phyloP scores from a whole-genome alignment of 2,329 filamentous ascomycete species.

The Hymenoscyphus albidus region DNA sequence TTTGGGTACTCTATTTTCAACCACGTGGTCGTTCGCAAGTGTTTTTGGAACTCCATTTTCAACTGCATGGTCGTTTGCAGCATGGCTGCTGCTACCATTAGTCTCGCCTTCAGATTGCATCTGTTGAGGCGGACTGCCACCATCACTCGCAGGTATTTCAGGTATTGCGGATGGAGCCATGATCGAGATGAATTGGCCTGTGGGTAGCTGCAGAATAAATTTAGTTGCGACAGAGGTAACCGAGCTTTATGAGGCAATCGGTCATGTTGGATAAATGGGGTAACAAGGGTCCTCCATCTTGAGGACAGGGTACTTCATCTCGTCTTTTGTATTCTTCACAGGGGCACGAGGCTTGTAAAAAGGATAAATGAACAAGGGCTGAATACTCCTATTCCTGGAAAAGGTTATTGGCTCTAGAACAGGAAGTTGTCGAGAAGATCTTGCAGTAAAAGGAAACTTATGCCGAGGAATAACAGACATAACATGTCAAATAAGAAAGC shows the following conservation, averaged over 20 bases:
- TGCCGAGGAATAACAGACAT: background rate
- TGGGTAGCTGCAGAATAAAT: background rate
- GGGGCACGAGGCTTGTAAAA: background rate
- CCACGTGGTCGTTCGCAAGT: too few species aligned
- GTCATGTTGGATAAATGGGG: constrained; percentile 7
- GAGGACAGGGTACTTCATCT: constrained; percentile 1
- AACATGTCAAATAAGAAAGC: constrained; percentile 1
- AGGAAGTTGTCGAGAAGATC: constrained; percentile 4
- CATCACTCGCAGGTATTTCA: constrained; percentile 10
- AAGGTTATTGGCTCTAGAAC: background rate
- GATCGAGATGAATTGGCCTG: background rate
- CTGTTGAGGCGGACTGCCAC: background rate
- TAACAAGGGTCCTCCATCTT: background rate
- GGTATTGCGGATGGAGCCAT: constrained; percentile 19
- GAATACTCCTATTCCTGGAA: background rate
- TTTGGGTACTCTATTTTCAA: too few species aligned
- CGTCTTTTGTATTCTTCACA: constrained; percentile 6
- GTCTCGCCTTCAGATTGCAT: background rate
- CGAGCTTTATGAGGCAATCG: constrained; percentile 4
- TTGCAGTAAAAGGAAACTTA: background rate
- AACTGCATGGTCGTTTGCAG: background rate
- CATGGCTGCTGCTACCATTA: constrained; percentile 4
- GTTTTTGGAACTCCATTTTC: background rate
- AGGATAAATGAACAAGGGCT: background rate
- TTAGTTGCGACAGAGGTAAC: background rate